Evolutionary conservation across 2,329 filamentous ascomycete species (phyloP).

Genomic region (Epichloe bromicola): DNA sequence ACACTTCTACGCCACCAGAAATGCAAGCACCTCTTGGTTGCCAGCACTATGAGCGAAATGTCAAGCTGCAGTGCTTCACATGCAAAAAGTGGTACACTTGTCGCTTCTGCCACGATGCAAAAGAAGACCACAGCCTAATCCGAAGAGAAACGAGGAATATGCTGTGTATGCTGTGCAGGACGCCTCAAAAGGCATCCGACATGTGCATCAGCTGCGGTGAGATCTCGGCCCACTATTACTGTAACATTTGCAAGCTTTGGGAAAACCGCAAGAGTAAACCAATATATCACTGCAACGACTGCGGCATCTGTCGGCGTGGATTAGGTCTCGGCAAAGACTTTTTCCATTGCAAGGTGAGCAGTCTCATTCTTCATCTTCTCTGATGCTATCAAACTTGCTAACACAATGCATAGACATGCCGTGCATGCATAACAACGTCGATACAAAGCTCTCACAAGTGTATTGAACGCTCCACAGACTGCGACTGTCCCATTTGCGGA

Average conservation of each 20-base stretch:
- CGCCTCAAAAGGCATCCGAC: conserved; percentile 70
- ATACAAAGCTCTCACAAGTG: conserved; percentile 80
- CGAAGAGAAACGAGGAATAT: conserved; percentile 82
- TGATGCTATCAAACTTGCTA: neutral
- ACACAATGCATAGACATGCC: conserved; percentile 52
- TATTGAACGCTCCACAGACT: conserved; percentile 87
- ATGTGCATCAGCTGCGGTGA: conserved; percentile 65
- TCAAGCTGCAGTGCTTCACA: conserved; percentile 85
- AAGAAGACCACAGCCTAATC: conserved; percentile 66
- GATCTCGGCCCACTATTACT: conserved; percentile 80
- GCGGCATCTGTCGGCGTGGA: conserved; percentile 86
- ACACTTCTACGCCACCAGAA: conserved; percentile 12
- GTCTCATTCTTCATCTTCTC: neutral
- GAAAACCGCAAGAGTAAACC: conserved; percentile 82
- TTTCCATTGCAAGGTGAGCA: conserved; percentile 83
- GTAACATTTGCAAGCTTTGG: conserved; percentile 90
- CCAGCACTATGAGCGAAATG: conserved; percentile 85
- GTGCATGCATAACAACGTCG: conserved; percentile 84
- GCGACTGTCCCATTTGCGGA: conserved; percentile 91
- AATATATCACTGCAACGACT: conserved; percentile 94
- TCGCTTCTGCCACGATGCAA: conserved; percentile 81
- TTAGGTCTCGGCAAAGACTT: conserved; percentile 92
- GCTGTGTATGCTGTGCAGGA: conserved; percentile 92
- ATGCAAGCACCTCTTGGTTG: conserved; percentile 54
- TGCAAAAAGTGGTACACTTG: conserved; percentile 92